Base-by-base conservation (phyloP, 768 basidiomycete genomes). In the Pisolithus orientalis region DNA sequence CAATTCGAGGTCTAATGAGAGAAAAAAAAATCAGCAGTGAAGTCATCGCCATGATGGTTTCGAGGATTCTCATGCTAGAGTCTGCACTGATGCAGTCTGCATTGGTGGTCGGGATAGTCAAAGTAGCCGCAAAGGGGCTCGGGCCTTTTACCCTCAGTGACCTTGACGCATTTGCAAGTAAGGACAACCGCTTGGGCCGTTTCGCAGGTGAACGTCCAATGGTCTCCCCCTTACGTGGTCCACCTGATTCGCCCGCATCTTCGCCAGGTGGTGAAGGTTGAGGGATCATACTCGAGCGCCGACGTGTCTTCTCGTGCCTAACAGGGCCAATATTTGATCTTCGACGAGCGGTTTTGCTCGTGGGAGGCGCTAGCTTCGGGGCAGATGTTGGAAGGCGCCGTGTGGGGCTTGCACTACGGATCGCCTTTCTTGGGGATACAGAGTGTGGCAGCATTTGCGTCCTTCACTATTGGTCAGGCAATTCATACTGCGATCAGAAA, bases 271-370 rank as follows among this genome's bases (percentile, higher is more conserved):
- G 73, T 14, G 80, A 77, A 46, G 81, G 75, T 56, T 82, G 80
- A n/a, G 85, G 85, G 55, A 92, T 87, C 74, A 90, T 68, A 62
- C 90, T 93, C 38, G 90, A 90, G 52, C 90, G 77, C 53, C 90
- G 74, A 53, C 88, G 74, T 13, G 70, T 69, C 65, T 87, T 88
- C 65, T 92, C 90, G 54, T 71, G 76, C 34, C 90, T 82, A 65
- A 83, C 61, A n/a, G 85, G 79, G 5, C 90, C 90, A 52, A 90
- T 79, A 59, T 84, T 85, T 24, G 90, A 92, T 38, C 85, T 78
- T 54, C 86, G 74, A 42, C 84, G 74, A 1, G 65, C 58, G 29
- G 71, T 69, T 60, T 76, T 80, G 51, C 57, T 59, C 14, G 68
- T 62, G 11, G 68, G 54, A 37, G 62, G 60, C n/a, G 63, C 63